Evolutionary conservation across 306 rosid genomes (phyloP), one percentile per base, ranked within the genome.

Genomic region (Acacia confusa): DNA sequence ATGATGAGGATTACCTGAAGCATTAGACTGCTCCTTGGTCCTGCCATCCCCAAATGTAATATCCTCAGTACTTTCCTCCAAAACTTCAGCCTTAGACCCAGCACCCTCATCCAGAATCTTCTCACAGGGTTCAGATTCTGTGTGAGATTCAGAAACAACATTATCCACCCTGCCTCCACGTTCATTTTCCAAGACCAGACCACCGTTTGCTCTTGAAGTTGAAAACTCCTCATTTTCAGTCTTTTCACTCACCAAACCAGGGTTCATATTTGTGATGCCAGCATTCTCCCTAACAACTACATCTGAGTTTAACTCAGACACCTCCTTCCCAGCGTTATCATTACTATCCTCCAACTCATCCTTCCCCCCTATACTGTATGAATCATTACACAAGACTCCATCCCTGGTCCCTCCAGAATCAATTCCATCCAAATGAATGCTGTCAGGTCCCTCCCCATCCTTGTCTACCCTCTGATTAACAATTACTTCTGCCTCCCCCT

Each of bases 271-370:
- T 75, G 44, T 79, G 66, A 41, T 65, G 47, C 41, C 83, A 76
- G 44, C 88, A 79, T 57, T 74, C 81, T 84, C 86, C 64, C 63
- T 55, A 76, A 43, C 82, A 58, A 75, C 81, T 22, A 69, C 81
- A 34, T 72, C 85, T 60, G 82, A 76, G 70, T 81, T 82, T 53
- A 79, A 74, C 38, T 75, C 91, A 2, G 83, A 44, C 27, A 43
- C 73, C 6, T 83, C 91, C 72, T 85, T 85, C 55, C 82, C 88
- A 63, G 60, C 88, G 78, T 77, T 85, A 73, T 81, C 77, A 75
- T 66, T 72, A 75, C 70, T 48, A 24, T 50, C 79, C 53, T 79
- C 63, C 60, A 81, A 55, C 53, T 24, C 79, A 67, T 82, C 84
- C 11, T 75, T 86, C 67, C 16, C 68, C 67, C 16, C 68, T 25